These are phyloP conservation scores for Saksenaea oblongispora DNA, from an alignment of 371 early-diverging fungal genomes.

Conservation along the genomic window DNA sequence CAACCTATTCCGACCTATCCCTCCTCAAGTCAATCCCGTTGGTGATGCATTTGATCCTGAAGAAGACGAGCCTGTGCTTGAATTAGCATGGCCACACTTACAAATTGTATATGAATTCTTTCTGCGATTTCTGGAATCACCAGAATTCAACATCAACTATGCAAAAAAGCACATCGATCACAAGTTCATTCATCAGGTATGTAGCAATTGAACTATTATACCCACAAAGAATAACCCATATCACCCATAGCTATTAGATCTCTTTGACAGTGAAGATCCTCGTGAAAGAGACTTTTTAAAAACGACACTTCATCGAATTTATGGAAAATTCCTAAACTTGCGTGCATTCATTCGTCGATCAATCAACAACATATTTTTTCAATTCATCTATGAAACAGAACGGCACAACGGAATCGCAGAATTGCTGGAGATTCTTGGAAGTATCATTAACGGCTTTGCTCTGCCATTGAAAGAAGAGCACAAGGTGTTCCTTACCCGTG, in stretches of 20 bases:
- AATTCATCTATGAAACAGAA: constrained; percentile 95
- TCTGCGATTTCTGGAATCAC: constrained; percentile 92
- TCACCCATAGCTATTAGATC: constrained; percentile 75
- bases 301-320: constrained; percentile 95
- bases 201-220: background rate
- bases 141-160: constrained; percentile 93
- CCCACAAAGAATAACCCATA: background rate
- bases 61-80: constrained; percentile 96
- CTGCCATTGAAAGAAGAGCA: constrained; percentile 97
- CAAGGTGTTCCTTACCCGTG: constrained; percentile 88
- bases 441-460: constrained; percentile 98
- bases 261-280: constrained; percentile 97
- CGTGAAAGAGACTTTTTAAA: constrained; percentile 96
- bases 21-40: constrained; percentile 92
- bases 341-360: constrained; percentile 96
- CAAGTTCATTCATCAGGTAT: constrained; percentile 86
- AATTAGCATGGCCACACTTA: constrained; percentile 96
- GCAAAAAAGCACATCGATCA: constrained; percentile 96
- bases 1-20: constrained; percentile 94
- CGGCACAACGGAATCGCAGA: constrained; percentile 97
- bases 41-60: constrained; percentile 98
- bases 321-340: constrained; percentile 95
- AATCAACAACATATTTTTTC: constrained; percentile 97
- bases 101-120: constrained; percentile 97
- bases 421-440: constrained; percentile 94